phyloP scores from a whole-genome alignment of 306 rosid species.

The Citrullus mucosospermus region DNA sequence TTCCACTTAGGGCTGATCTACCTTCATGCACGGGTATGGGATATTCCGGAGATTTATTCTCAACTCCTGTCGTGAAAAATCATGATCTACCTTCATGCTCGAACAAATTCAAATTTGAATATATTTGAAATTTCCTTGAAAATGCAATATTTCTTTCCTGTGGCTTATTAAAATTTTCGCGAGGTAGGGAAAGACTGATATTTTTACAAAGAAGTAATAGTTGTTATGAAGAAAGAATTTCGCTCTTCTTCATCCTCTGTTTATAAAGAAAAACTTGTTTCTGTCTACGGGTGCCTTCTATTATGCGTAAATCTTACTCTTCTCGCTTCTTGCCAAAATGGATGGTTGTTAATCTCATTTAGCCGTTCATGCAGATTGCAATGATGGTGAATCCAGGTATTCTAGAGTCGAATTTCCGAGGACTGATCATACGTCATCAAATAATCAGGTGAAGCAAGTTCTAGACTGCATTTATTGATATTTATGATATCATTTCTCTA shows the following conservation, averaged over 20 bases:
- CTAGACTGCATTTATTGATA: constrained; percentile 5
- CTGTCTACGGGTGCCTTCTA: not conserved
- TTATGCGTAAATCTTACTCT: constrained; percentile 7
- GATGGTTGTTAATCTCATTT: not conserved
- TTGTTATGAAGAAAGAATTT: not conserved
- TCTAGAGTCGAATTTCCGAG: constrained; percentile 52
- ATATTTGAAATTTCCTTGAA: not conserved
- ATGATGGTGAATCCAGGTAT: constrained; percentile 53
- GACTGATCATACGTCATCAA: constrained; percentile 31
- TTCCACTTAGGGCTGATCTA: constrained; percentile 80
- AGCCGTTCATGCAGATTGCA: constrained; percentile 33
- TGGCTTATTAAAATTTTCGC: not conserved
- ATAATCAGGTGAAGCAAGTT: constrained; percentile 42
- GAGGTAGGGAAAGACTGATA: not conserved
- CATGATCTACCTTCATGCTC: not conserved
- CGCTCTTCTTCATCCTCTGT: not conserved
- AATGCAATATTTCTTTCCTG: not conserved
- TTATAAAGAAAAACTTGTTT: not conserved
- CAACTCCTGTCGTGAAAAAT: not conserved
- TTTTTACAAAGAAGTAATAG: not conserved
- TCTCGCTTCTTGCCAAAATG: constrained; percentile 2
- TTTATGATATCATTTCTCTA: not conserved
- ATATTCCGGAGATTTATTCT: not conserved
- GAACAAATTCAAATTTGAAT: not conserved
- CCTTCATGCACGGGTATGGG: constrained; percentile 70